phyloP scores from a whole-genome alignment of 192 early-diverging fungal species.

The Mortierella antarctica region DNA sequence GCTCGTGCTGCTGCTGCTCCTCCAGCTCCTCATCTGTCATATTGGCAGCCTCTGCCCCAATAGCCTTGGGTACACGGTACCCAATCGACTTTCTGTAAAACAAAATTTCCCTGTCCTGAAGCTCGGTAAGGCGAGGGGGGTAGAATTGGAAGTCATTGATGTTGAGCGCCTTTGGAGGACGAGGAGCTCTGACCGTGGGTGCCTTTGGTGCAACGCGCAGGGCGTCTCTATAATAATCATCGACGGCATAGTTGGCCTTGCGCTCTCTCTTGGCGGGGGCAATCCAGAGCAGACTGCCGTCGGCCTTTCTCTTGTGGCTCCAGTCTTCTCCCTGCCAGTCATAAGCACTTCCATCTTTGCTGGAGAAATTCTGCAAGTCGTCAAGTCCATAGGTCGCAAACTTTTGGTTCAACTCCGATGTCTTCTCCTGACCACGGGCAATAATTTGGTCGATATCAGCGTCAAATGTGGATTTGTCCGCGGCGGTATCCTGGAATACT shows the following conservation, averaged over 20 bases:
- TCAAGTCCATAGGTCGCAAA: slow-evolving; percentile 92
- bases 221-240: slow-evolving; percentile 93
- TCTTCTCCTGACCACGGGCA: slow-evolving; percentile 86
- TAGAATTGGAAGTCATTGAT: slow-evolving; percentile 95
- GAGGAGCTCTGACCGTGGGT: slow-evolving; percentile 64
- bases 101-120: slow-evolving; percentile 86
- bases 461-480: slow-evolving; percentile 57
- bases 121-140: slow-evolving; percentile 76
- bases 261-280: slow-evolving; percentile 95
- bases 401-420: slow-evolving; percentile 87
- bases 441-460: slow-evolving; percentile 91
- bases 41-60: slow-evolving; percentile 53
- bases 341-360: slow-evolving; percentile 79
- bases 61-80: slow-evolving; percentile 28
- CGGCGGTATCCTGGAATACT: slow-evolving; percentile 75
- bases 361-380: slow-evolving; percentile 92
- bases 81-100: slow-evolving; percentile 63
- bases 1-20: slow-evolving; percentile 76
- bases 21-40: slow-evolving; percentile 65
- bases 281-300: slow-evolving; percentile 85
- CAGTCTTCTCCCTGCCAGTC: slow-evolving; percentile 98
- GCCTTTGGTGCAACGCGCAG: slow-evolving; percentile 74
- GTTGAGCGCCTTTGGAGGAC: slow-evolving; percentile 72
- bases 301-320: slow-evolving; percentile 76
- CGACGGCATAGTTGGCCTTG: slow-evolving; percentile 90